These are phyloP conservation scores for Alternaria sp. DNA, from an alignment of 2,329 filamentous ascomycete genomes.

Conservation along the genomic window DNA sequence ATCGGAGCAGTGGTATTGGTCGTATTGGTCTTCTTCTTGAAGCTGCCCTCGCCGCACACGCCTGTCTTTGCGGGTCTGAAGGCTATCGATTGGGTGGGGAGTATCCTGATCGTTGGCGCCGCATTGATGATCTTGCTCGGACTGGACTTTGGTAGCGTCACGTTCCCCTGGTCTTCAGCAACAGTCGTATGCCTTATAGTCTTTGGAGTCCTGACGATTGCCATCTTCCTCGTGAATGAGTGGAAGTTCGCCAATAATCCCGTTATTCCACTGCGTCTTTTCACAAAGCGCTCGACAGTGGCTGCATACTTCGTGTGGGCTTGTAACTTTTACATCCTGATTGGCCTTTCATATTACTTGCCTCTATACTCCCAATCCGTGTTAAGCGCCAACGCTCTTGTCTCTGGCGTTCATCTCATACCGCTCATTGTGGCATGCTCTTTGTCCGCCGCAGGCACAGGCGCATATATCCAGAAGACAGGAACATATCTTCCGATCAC, in stretches of 20 bases:
- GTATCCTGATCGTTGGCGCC: slow-evolving; percentile 49
- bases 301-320: slow-evolving; percentile 55
- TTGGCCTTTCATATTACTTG: slow-evolving; percentile 69
- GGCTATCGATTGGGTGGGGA: slow-evolving; percentile 59
- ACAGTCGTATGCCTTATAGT: slow-evolving; percentile 76
- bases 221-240: slow-evolving; percentile 72
- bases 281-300: slow-evolving; percentile 64
- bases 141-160: slow-evolving; percentile 77
- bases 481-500: slow-evolving; percentile 41
- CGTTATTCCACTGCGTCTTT: slow-evolving; percentile 74
- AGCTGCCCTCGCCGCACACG: slow-evolving; percentile 59
- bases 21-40: slow-evolving; percentile 55
- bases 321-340: slow-evolving; percentile 58
- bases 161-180: slow-evolving; percentile 73
- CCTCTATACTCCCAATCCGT: slow-evolving; percentile 75
- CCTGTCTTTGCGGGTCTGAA: slow-evolving; percentile 50
- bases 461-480: slow-evolving; percentile 50
- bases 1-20: slow-evolving; percentile 54
- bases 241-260: slow-evolving; percentile 72
- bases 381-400: slow-evolving; percentile 61
- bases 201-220: slow-evolving; percentile 68
- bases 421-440: slow-evolving; percentile 58
- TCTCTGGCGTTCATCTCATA: slow-evolving; percentile 63
- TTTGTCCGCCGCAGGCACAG: slow-evolving; percentile 48
- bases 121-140: slow-evolving; percentile 63